Evolutionary conservation across 495 filamentous ascomycete genomes (phyloP).

Genomic region (Aspergillus avenaceus): DNA sequence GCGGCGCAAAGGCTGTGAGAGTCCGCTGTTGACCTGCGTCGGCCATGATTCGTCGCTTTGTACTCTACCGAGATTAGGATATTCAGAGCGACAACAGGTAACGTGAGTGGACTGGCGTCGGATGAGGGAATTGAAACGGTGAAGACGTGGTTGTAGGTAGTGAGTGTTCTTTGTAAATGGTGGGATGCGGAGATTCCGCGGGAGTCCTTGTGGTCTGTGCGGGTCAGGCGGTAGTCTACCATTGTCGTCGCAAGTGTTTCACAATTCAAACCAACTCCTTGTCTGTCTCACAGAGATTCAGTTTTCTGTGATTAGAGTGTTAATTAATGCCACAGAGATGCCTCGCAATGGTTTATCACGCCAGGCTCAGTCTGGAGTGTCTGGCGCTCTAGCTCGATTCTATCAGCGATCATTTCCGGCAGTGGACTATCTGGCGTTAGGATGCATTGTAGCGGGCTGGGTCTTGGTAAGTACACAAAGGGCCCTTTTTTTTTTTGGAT

Average conservation of each 20-base stretch:
- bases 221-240: background rate
- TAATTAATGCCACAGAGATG: conserved; percentile 17
- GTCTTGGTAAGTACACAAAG: conserved; percentile 56
- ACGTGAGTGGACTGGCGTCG: background rate
- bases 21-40: conserved; percentile 45
- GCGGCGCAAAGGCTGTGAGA: conserved; percentile 69
- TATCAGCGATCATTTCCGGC: conserved; percentile 67
- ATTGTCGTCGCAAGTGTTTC: background rate
- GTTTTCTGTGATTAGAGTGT: background rate
- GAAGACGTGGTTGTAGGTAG: background rate
- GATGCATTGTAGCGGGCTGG: conserved; percentile 62
- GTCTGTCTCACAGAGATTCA: background rate
- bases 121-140: background rate
- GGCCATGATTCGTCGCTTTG: conserved; percentile 37
- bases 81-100: background rate
- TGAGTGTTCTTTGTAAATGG: background rate
- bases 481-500: background rate
- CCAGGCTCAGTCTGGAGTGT: conserved; percentile 25
- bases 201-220: conserved; percentile 6
- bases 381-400: conserved; percentile 40
- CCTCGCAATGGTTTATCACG: conserved; percentile 26
- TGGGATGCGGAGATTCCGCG: conserved; percentile 10
- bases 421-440: conserved; percentile 79
- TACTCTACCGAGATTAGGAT: background rate
- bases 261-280: background rate